Conservation (phyloP, 352 stramenopile genomes). For the Phytophthora rubi region DNA sequence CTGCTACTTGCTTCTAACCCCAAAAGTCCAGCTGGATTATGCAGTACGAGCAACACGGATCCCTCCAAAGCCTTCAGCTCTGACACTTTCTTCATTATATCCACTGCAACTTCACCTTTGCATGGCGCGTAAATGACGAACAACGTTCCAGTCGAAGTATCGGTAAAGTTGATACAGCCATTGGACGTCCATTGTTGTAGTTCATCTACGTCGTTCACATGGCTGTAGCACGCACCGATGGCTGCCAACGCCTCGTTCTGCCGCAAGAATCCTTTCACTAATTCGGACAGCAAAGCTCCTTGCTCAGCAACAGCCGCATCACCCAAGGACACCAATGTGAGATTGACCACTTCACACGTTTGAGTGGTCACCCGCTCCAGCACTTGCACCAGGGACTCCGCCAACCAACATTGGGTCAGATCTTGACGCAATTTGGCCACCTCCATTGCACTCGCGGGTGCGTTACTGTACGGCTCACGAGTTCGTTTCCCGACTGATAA, state of each 20-base stretch:
- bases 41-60: conserved; percentile 27
- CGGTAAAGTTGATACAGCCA: not conserved
- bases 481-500: conserved; percentile 18
- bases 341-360: not conserved
- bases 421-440: conserved; percentile 32
- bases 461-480: conserved; percentile 15
- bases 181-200: conserved; percentile 8
- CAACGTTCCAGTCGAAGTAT: conserved; percentile 10
- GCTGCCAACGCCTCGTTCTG: not conserved
- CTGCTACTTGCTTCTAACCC: conserved; percentile 10
- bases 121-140: conserved; percentile 33
- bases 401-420: conserved; percentile 52
- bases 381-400: conserved; percentile 42
- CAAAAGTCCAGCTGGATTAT: conserved; percentile 25
- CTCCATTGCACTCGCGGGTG: conserved; percentile 24
- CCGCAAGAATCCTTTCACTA: conserved; percentile 30
- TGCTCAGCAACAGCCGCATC: conserved; percentile 8
- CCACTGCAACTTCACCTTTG: conserved; percentile 4
- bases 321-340: conserved; percentile 37
- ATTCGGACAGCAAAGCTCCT: conserved; percentile 17
- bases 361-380: conserved; percentile 30
- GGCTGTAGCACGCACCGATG: conserved; percentile 3
- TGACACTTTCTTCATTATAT: conserved; percentile 5
- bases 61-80: not conserved
- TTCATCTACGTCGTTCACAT: conserved; percentile 15